Percentiles rank a stretch among this genome's conserved stretches.
These are phyloP conservation scores for Cordyceps javanica DNA, from an alignment of 2,329 filamentous ascomycete genomes.

Conservation along the genomic window DNA sequence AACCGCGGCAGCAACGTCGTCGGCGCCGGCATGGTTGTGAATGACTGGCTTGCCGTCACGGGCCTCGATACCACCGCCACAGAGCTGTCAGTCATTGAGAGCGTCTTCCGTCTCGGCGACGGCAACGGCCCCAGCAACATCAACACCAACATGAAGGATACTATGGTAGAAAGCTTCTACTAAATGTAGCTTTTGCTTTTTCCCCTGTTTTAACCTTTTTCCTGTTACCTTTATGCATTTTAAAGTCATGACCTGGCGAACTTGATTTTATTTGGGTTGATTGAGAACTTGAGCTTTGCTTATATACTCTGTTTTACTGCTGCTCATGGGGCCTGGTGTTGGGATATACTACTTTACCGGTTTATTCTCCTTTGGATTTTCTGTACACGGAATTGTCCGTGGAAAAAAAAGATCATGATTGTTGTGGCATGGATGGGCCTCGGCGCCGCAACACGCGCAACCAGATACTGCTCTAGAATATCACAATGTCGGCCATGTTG, in stretches of 20 bases:
- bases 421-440: neutral
- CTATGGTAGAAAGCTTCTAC: conserved; percentile 99
- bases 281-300: conserved; percentile 3
- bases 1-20: conserved; percentile 92
- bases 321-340: conserved; percentile 13
- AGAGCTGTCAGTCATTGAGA: conserved; percentile 92
- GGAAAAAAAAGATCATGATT: neutral
- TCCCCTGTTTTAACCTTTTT: conserved; percentile 6
- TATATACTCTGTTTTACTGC: neutral
- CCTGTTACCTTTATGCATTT: conserved; percentile 15
- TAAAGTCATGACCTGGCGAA: conserved; percentile 10
- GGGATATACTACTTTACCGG: conserved; percentile 9
- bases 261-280: conserved; percentile 7
- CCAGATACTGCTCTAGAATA: conserved; percentile 9
- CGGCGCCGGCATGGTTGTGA: conserved; percentile 57
- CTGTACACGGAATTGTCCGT: neutral
- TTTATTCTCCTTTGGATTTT: conserved; percentile 9
- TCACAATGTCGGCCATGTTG: neutral
- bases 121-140: conserved; percentile 72
- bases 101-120: conserved; percentile 90
- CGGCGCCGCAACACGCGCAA: too few relatives aligned
- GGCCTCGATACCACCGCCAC: conserved; percentile 95
- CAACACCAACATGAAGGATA: conserved; percentile 86
- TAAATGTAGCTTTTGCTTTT: conserved; percentile 37
- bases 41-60: conserved; percentile 95